phyloP scores from a whole-genome alignment of 164 flowering plant genomes.

The Euptelea pleiosperma region DNA sequence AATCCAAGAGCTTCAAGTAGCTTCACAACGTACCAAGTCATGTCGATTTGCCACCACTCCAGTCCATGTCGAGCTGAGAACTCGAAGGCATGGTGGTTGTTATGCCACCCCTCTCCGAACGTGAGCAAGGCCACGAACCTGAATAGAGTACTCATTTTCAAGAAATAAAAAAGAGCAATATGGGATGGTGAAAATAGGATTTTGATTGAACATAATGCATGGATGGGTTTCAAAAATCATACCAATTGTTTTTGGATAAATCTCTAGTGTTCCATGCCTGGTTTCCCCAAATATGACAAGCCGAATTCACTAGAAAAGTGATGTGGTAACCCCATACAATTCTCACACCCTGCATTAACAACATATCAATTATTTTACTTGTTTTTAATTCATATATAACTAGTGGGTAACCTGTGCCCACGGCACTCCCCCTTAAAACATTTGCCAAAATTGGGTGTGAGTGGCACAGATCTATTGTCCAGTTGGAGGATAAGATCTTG shows the following conservation, averaged over 20 bases:
- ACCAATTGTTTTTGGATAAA: conserved; percentile 80
- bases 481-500: no score
- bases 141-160: no score
- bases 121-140: conserved; percentile 83
- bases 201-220: no score
- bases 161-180: no score
- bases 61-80: conserved; percentile 73
- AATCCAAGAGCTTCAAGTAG: conserved; percentile 58
- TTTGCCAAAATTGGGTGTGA: no score
- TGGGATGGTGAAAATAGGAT: no score
- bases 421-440: no score
- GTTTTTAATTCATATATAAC: no score
- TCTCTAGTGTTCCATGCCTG: conserved; percentile 81
- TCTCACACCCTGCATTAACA: conserved; percentile 86
- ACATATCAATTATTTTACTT: no score
- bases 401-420: no score
- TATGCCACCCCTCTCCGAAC: conserved; percentile 92
- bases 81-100: conserved; percentile 84
- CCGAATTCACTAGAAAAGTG: conserved; percentile 84
- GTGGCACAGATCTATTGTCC: no score
- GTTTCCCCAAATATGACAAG: conserved; percentile 80
- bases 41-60: conserved; percentile 82
- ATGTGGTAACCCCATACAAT: conserved; percentile 59
- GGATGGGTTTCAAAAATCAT: no score
- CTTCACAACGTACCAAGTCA: conserved; percentile 61